phyloP scores from a whole-genome alignment of 371 early-diverging fungal species.

The Mucor piriformis region DNA sequence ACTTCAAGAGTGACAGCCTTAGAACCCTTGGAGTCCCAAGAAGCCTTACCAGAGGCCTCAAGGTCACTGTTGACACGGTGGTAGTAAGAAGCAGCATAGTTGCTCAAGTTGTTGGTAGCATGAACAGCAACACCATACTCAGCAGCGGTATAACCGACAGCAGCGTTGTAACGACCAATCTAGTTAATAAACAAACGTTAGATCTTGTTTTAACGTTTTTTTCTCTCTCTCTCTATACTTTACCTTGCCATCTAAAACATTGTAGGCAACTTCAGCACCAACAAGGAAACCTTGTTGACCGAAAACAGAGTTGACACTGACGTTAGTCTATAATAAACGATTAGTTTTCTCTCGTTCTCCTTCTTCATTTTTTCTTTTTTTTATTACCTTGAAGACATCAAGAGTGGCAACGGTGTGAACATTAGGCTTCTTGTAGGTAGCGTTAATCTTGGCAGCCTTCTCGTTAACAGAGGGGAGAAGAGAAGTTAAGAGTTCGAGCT shows the following conservation, averaged over 20 bases:
- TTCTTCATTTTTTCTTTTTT: neutral
- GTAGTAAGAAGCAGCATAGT: slow-evolving; percentile 91
- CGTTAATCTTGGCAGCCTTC: slow-evolving; percentile 53
- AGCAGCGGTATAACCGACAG: slow-evolving; percentile 83
- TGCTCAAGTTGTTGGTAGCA: slow-evolving; percentile 71
- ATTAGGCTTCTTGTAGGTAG: slow-evolving; percentile 55
- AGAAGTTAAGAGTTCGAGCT: slow-evolving; percentile 52
- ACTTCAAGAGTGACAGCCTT: slow-evolving; percentile 87
- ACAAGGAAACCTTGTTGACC: slow-evolving; percentile 85
- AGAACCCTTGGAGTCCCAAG: slow-evolving; percentile 83
- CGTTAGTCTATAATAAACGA: slow-evolving; percentile 36
- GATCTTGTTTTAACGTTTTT: neutral
- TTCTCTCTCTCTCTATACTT: neutral
- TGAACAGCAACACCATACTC: slow-evolving; percentile 90
- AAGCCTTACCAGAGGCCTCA: slow-evolving; percentile 94
- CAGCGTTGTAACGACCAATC: slow-evolving; percentile 84
- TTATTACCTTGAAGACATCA: slow-evolving; percentile 53
- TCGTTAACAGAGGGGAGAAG: slow-evolving; percentile 53
- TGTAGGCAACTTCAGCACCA: slow-evolving; percentile 94
- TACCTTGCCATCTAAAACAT: slow-evolving; percentile 81
- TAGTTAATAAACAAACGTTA: slow-evolving; percentile 13
- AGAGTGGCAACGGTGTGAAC: slow-evolving; percentile 52
- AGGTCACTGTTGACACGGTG: slow-evolving; percentile 89
- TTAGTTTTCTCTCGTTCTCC: neutral
- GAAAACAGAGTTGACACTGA: slow-evolving; percentile 53